Evolutionary conservation across 2,329 filamentous ascomycete species (phyloP).

Genomic region (Alternaria sp.): DNA sequence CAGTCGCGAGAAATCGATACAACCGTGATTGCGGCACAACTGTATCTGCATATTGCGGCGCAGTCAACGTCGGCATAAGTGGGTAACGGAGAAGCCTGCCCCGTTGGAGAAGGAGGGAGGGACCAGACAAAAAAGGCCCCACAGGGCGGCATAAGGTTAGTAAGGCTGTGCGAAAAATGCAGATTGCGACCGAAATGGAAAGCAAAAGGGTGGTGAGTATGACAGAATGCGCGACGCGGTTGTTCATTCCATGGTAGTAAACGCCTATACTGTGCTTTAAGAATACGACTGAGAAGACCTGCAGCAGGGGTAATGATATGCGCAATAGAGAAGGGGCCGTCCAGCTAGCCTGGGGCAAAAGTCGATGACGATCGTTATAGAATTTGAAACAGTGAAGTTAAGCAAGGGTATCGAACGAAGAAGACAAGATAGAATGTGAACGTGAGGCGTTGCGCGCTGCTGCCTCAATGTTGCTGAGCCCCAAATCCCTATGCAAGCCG

Average conservation of each 20-base stretch:
- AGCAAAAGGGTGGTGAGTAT: neutral
- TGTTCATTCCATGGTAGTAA: constrained; percentile 3
- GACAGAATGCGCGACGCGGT: neutral
- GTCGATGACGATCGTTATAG: neutral
- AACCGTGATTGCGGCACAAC: constrained; percentile 23
- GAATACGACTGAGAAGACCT: neutral
- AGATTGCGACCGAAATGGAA: neutral
- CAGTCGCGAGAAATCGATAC: constrained; percentile 8
- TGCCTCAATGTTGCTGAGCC: constrained; percentile 5
- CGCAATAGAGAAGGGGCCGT: constrained; percentile 1
- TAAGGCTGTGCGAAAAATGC: constrained; percentile 3
- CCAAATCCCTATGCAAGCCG: constrained; percentile 10
- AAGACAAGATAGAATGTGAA: constrained; percentile 3
- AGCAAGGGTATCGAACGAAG: constrained; percentile 21
- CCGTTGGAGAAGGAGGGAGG: constrained; percentile 5
- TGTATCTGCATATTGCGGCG: constrained; percentile 18
- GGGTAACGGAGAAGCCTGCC: constrained; percentile 10
- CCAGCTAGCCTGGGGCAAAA: neutral
- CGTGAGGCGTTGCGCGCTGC: constrained; percentile 1
- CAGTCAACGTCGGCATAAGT: constrained; percentile 9
- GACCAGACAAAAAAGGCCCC: constrained; percentile 6
- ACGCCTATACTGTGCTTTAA: neutral
- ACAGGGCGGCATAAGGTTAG: constrained; percentile 3
- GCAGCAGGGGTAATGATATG: constrained; percentile 1
- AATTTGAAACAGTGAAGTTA: constrained; percentile 8